Base-by-base conservation (phyloP, 805 yeast species). In the Candida ovalis region DNA sequence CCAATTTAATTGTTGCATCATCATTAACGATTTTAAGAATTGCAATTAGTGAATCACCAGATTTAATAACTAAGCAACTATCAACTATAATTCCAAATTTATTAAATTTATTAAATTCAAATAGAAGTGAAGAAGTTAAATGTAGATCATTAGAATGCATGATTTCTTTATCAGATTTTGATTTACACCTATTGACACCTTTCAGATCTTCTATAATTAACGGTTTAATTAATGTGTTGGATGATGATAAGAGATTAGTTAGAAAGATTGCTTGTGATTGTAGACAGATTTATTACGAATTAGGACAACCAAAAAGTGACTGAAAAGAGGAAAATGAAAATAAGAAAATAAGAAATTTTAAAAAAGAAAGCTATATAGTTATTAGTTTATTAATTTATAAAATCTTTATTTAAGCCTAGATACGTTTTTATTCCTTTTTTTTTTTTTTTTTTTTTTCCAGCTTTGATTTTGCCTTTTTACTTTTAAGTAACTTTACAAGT, bases 181-280 rank as follows among this genome's bases (percentile, higher is more conserved):
- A 74, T 44, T 50, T 72, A 47, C 68, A 66, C 17, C 59, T 69
- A 18, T 58, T 85, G 46, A 68, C 77, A 21, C 82, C 84, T 4
- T 84, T 74, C 58, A 80, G 77, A 60, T 61, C 61, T 3, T 65
- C 63, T 10, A 70, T 88, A 10, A 70, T 87, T 33, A 63, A 57
- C 18, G 73, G 71, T 13, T 67, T 87, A 40, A 70, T 69, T 1
- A 62, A 59, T 1, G 82, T 77, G 0, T 69, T 94, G 53, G 94
- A 86, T 55, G 97, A 92, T 63, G 75, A 74, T 42, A 84, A 75
- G 60, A 77, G 99, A 64, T 69, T 66, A 2, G 88, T 92, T 1
- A 78, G 99, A 60, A 84, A 81, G 61, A 74, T 80, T 44, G 86
- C 92, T 6, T 82, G 86, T 45, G 89, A 86, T 56, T 80, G 92